Conservation (phyloP, 805 yeast species). For the Yueomyces sp. region DNA sequence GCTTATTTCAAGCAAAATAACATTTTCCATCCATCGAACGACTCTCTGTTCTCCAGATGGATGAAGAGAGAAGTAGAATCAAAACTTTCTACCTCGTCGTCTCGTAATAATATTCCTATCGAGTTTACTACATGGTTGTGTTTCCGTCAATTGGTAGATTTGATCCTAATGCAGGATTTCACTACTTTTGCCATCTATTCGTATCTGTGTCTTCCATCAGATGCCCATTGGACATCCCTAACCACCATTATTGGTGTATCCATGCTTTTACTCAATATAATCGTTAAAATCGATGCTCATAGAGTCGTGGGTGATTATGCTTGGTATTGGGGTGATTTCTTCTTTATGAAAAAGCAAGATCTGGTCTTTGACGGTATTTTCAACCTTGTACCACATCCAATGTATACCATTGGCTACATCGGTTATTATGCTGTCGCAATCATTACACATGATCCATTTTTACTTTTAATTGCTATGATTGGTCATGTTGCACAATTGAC, state of each 20-base stretch:
- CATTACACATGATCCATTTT: slow-evolving; percentile 59
- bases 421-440: slow-evolving; percentile 80
- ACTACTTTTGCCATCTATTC: slow-evolving; percentile 60
- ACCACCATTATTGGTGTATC: slow-evolving; percentile 46
- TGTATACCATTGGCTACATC: slow-evolving; percentile 81
- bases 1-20: slow-evolving; percentile 32
- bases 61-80: not conserved
- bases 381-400: slow-evolving; percentile 84
- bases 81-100: no score
- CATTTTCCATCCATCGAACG: slow-evolving; percentile 31
- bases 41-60: slow-evolving; percentile 3
- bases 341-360: slow-evolving; percentile 58
- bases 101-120: slow-evolving; percentile 29
- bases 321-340: slow-evolving; percentile 94
- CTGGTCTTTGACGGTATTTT: slow-evolving; percentile 80
- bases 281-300: slow-evolving; percentile 84
- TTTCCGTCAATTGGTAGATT: slow-evolving; percentile 66
- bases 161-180: slow-evolving; percentile 76
- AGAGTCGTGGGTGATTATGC: slow-evolving; percentile 82
- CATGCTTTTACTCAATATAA: slow-evolving; percentile 57
- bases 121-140: slow-evolving; percentile 78
- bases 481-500: slow-evolving; percentile 72
- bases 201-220: slow-evolving; percentile 27
- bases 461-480: slow-evolving; percentile 51
- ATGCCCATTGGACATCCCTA: slow-evolving; percentile 29